phyloP scores from a whole-genome alignment of 176 grass and related monocot genomes.

The Eragrostis curvula region DNA sequence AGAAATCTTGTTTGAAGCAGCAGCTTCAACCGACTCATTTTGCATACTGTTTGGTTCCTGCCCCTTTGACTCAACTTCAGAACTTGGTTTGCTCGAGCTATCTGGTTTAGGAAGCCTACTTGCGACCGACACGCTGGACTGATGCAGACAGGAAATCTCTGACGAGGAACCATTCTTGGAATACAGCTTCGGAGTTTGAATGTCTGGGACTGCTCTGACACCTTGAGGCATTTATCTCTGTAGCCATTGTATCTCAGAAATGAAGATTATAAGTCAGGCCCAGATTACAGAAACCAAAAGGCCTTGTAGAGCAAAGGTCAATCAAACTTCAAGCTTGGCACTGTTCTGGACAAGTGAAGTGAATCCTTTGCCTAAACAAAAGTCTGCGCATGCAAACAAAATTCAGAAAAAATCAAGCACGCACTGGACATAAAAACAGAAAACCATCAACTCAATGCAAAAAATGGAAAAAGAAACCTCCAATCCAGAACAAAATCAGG shows the following conservation, averaged over 20 bases:
- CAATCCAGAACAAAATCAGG: slow-evolving; percentile 17
- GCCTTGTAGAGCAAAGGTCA: slow-evolving; percentile 4
- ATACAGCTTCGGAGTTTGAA: slow-evolving; percentile 21
- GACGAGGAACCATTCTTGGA: slow-evolving; percentile 43
- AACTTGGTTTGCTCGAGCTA: slow-evolving; percentile 30
- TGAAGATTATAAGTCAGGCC: neutral
- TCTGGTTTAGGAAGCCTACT: slow-evolving; percentile 31
- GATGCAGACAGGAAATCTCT: slow-evolving; percentile 21
- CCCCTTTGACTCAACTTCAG: slow-evolving; percentile 18
- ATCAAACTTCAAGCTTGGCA: slow-evolving; percentile 26
- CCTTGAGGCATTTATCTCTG: slow-evolving; percentile 46
- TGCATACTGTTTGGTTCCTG: slow-evolving; percentile 31
- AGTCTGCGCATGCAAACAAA: slow-evolving; percentile 31
- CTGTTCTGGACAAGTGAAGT: neutral
- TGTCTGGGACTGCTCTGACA: slow-evolving; percentile 7
- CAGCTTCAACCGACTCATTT: slow-evolving; percentile 25
- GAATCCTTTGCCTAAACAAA: no score
- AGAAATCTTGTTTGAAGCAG: neutral
- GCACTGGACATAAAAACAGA: neutral
- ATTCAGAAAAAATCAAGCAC: neutral
- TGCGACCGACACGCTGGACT: neutral
- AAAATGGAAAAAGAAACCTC: neutral
- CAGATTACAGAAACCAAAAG: neutral
- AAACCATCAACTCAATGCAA: slow-evolving; percentile 4
- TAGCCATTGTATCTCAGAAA: slow-evolving; percentile 41